Conservation (phyloP, 768 basidiomycete genomes). For the Phaeotremella skinneri region DNA sequence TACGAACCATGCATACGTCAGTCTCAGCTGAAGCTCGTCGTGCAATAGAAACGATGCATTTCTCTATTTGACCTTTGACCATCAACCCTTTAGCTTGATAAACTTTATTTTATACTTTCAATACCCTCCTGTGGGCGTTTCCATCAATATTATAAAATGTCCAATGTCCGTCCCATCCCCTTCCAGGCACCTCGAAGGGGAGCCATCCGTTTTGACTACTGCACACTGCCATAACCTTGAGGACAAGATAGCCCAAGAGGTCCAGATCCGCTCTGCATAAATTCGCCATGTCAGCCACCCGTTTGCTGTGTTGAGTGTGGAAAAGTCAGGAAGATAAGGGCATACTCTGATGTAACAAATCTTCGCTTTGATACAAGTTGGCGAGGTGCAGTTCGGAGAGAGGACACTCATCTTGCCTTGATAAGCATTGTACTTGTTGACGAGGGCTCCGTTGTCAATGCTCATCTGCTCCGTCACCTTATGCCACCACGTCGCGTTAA, state of each 20-base stretch:
- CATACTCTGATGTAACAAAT: conserved; percentile 56
- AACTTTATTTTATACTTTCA: too few relatives aligned
- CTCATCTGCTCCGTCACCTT: conserved; percentile 58
- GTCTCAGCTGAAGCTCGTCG: too few relatives aligned
- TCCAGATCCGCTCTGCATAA: conserved; percentile 71
- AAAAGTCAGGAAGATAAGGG: not conserved
- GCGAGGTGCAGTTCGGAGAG: conserved; percentile 60
- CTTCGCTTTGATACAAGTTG: conserved; percentile 63
- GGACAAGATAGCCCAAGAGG: conserved; percentile 61
- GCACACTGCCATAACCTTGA: conserved; percentile 66
- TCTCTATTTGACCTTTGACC: too few relatives aligned
- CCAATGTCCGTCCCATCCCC: too few relatives aligned
- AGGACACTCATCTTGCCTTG: conserved; percentile 69
- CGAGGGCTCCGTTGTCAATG: conserved; percentile 50
- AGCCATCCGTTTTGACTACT: conserved; percentile 42
- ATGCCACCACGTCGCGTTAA: conserved; percentile 84
- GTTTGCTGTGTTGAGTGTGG: not conserved
- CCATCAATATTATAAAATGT: not conserved
- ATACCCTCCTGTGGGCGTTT: too few relatives aligned
- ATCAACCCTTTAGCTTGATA: too few relatives aligned
- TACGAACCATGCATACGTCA: too few relatives aligned
- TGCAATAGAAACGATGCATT: too few relatives aligned
- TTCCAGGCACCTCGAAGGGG: too few relatives aligned
- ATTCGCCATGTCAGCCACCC: conserved; percentile 33
- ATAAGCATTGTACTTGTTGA: conserved; percentile 64